phyloP scores from a whole-genome alignment of 192 early-diverging fungal species.

The Coemansia umbellata region DNA sequence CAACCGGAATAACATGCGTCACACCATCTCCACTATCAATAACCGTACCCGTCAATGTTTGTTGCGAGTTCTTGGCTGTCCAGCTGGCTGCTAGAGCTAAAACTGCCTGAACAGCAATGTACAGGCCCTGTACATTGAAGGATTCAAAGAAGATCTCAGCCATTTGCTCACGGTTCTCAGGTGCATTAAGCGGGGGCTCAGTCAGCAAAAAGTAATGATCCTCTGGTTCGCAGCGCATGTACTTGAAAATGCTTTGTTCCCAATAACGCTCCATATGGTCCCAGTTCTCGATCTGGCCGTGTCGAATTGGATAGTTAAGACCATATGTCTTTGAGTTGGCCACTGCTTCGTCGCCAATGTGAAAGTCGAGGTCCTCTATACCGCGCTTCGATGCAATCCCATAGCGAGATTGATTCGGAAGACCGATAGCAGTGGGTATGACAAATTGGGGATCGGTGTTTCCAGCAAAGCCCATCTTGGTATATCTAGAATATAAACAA shows the following conservation, averaged over 20 bases:
- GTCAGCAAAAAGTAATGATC: conserved; percentile 97
- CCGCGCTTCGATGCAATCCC: conserved; percentile 93
- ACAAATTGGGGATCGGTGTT: conserved; percentile 97
- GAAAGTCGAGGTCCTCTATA: conserved; percentile 96
- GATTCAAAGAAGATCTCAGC: conserved; percentile 99
- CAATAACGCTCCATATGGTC: conserved; percentile 99
- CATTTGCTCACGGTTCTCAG: conserved; percentile 98
- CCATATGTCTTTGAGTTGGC: conserved; percentile 86
- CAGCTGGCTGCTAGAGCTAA: conserved; percentile 94
- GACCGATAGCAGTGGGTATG: conserved; percentile 89
- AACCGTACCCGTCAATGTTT: conserved; percentile 95
- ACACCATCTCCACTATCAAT: conserved; percentile 99
- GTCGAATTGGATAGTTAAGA: conserved; percentile 88
- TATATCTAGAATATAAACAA: conserved; percentile 61
- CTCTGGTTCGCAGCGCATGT: conserved; percentile 96
- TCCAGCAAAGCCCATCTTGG: conserved; percentile 97
- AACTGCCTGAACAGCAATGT: conserved; percentile 99
- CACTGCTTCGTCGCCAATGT: conserved; percentile 94
- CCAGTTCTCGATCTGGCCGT: conserved; percentile 99
- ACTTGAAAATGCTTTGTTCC: conserved; percentile 98
- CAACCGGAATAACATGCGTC: conserved; percentile 98
- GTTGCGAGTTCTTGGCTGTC: conserved; percentile 78
- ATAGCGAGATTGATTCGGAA: conserved; percentile 50
- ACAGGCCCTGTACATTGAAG: conserved; percentile 95
- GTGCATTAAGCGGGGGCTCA: conserved; percentile 95